Evolutionary conservation across 371 early-diverging fungal genomes (phyloP).

Genomic region (Mucor irregularis): DNA sequence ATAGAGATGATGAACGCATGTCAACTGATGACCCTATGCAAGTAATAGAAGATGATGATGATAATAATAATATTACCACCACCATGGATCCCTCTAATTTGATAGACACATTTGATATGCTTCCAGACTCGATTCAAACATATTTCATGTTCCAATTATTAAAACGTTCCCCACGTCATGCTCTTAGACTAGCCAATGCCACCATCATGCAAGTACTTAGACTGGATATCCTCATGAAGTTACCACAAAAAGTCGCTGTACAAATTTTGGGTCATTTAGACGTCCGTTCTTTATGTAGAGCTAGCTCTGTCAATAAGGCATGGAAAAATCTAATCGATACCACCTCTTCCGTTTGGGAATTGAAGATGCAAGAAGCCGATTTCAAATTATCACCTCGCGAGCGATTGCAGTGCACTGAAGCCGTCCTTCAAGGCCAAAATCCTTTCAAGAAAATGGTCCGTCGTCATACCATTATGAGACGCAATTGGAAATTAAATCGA

Average conservation of each 20-base stretch:
- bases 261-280: conserved; percentile 84
- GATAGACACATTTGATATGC: conserved; percentile 36
- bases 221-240: conserved; percentile 78
- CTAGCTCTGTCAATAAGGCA: conserved; percentile 72
- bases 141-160: conserved; percentile 47
- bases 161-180: conserved; percentile 42
- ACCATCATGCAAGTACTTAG: conserved; percentile 81
- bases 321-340: conserved; percentile 85
- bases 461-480: conserved; percentile 74
- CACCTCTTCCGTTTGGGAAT: conserved; percentile 63
- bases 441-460: conserved; percentile 84
- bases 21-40: background rate
- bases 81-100: conserved; percentile 9
- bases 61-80: background rate
- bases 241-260: conserved; percentile 78
- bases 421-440: too few relatives aligned
- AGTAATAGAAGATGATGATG: background rate
- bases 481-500: conserved; percentile 81
- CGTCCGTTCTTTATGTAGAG: conserved; percentile 73
- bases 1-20: background rate
- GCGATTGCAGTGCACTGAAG: background rate
- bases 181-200: conserved; percentile 84
- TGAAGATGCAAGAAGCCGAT: conserved; percentile 54
- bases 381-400: conserved; percentile 27
- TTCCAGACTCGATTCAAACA: conserved; percentile 32